Conservation (phyloP, 1,139 yeast genomes). For the Suhomyces guaymorum region DNA sequence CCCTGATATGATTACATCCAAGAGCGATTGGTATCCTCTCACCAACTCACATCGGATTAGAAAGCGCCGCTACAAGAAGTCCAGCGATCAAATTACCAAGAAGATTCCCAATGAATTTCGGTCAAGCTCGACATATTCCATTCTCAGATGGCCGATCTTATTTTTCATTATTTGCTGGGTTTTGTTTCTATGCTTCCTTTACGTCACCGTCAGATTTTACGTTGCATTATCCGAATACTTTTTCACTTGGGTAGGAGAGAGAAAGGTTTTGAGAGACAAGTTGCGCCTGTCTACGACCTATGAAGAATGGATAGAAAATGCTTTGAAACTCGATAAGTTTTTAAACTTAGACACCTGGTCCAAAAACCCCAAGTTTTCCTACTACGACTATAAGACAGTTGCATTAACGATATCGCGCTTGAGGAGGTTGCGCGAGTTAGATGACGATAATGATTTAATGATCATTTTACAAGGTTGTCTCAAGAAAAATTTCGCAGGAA, state of each 20-base stretch:
- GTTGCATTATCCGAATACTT: conserved; percentile 65
- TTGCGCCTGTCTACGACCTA: conserved; percentile 53
- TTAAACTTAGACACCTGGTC: conserved; percentile 68
- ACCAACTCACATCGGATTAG: conserved; percentile 23
- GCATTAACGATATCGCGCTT: conserved; percentile 51
- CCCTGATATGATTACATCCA: conserved; percentile 51
- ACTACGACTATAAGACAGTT: conserved; percentile 68
- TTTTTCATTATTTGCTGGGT: conserved; percentile 57
- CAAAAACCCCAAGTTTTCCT: conserved; percentile 58
- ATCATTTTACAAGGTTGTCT: conserved; percentile 65
- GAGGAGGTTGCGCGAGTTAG: conserved; percentile 31
- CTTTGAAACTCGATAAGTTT: conserved; percentile 56
- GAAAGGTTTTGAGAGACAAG: conserved; percentile 49
- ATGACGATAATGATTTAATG: conserved; percentile 49
- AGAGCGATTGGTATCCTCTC: conserved; percentile 71
- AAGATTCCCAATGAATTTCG: conserved; percentile 44
- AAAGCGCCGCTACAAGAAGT: conserved; percentile 8
- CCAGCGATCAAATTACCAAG: conserved; percentile 18
- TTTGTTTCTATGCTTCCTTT: conserved; percentile 46
- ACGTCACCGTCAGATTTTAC: conserved; percentile 56
- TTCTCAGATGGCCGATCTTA: conserved; percentile 69
- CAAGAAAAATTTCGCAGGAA: conserved; percentile 75
- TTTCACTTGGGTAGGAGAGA: conserved; percentile 60
- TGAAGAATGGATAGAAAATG: conserved; percentile 63
- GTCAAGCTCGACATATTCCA: conserved; percentile 48